A percentile compares a stretch with the other conserved stretches of the same genome.
These are phyloP conservation scores for Chromera velia DNA, from an alignment of 73 alveolate species.

Conservation along the genomic window DNA sequence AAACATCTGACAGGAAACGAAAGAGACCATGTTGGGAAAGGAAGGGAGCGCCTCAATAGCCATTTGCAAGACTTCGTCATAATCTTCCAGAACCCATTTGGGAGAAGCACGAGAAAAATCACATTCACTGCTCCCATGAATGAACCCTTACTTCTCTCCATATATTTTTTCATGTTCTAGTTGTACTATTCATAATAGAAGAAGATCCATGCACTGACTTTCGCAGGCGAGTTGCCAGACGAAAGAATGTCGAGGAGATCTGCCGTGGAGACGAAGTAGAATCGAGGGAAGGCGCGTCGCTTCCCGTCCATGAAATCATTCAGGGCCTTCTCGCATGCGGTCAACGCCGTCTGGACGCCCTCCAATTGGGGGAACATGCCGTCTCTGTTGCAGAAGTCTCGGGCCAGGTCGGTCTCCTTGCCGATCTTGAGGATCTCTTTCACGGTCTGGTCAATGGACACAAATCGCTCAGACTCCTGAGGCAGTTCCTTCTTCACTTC, in stretches of 20 bases:
- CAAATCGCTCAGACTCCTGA: conserved; percentile 89
- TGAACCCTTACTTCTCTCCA: too few species aligned
- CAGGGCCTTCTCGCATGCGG: conserved; percentile 98
- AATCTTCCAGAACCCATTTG: too few species aligned
- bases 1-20: too few species aligned
- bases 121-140: too few species aligned
- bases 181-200: too few species aligned
- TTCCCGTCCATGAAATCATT: conserved; percentile 98
- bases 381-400: conserved; percentile 83
- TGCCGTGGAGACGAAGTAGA: conserved; percentile 97
- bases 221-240: conserved; percentile 59
- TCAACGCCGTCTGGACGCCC: conserved; percentile 61
- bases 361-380: conserved; percentile 77
- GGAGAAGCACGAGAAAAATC: too few species aligned
- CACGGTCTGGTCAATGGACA: conserved; percentile 85
- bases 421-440: conserved; percentile 91
- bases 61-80: too few species aligned
- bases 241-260: conserved; percentile 97
- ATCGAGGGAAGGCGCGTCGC: conserved; percentile 99
- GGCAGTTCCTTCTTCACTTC: conserved; percentile 98
- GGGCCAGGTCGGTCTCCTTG: conserved; percentile 56
- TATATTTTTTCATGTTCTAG: too few species aligned
- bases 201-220: too few species aligned
- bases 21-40: too few species aligned
- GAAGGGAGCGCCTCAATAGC: too few species aligned